Evolutionary conservation across 2,329 filamentous ascomycete species (phyloP).

Genomic region (Didymella pinodella): DNA sequence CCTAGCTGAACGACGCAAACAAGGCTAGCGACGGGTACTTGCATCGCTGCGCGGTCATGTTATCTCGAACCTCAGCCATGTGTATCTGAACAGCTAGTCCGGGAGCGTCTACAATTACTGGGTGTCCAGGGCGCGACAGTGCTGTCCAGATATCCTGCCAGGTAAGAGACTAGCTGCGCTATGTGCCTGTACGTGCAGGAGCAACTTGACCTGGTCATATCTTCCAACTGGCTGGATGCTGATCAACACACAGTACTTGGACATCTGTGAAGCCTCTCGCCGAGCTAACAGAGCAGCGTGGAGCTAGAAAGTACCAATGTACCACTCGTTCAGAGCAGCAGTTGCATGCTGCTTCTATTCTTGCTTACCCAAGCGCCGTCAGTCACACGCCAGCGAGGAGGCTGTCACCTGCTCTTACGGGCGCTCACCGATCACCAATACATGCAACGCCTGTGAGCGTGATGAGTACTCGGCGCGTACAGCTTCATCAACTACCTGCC

Average conservation of each 20-base stretch:
- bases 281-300: neutral
- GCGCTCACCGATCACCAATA: slow-evolving; percentile 14
- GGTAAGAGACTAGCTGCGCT: neutral
- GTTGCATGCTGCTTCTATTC: slow-evolving; percentile 14
- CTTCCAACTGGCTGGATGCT: neutral
- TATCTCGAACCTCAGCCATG: slow-evolving; percentile 5
- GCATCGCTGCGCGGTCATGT: slow-evolving; percentile 18
- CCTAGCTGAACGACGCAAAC: slow-evolving; percentile 8
- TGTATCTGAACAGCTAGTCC: neutral
- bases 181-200: neutral
- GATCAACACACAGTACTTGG: neutral
- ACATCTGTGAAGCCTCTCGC: neutral
- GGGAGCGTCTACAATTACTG: neutral
- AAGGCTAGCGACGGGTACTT: slow-evolving; percentile 17
- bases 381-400: slow-evolving; percentile 13
- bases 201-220: neutral
- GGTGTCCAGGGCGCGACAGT: neutral
- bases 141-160: neutral
- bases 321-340: slow-evolving; percentile 1
- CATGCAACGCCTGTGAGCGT: slow-evolving; percentile 16
- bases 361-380: slow-evolving; percentile 14
- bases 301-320: neutral
- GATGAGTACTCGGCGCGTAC: slow-evolving; percentile 19
- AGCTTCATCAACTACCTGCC: slow-evolving; percentile 11
- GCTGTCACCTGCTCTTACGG: slow-evolving; percentile 15